Percentiles rank a stretch among this genome's conserved stretches.
phyloP scores from a whole-genome alignment of 768 basidiomycete genomes.

The Dioszegia hungarica region DNA sequence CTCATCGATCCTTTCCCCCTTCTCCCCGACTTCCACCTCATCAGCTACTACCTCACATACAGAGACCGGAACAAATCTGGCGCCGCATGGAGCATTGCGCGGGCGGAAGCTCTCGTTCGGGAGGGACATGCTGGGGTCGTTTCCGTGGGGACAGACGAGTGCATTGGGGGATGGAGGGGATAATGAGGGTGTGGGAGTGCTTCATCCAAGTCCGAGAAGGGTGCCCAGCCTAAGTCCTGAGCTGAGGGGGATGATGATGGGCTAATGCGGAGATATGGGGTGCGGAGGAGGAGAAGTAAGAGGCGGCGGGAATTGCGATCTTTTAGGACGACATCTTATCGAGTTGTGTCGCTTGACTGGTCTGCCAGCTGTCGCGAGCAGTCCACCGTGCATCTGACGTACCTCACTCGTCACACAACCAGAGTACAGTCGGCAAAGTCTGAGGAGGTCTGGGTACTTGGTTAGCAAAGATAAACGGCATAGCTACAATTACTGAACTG shows the following conservation, averaged over 20 bases:
- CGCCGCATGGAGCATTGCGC: neutral
- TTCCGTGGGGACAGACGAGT: neutral
- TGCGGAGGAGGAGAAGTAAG: too few relatives aligned
- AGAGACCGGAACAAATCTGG: neutral
- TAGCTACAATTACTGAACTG: too few relatives aligned
- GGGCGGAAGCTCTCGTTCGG: neutral
- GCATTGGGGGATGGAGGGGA: neutral
- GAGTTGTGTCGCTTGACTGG: too few relatives aligned
- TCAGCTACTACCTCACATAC: neutral
- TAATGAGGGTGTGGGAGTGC: neutral
- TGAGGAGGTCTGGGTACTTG: too few relatives aligned
- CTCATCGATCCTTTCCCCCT: neutral
- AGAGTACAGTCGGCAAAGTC: too few relatives aligned
- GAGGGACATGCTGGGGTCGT: neutral
- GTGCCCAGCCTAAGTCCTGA: neutral
- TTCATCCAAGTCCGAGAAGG: constrained; percentile 5
- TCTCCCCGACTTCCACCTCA: neutral
- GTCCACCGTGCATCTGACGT: too few relatives aligned
- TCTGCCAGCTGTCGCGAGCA: too few relatives aligned
- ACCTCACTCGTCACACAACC: too few relatives aligned
- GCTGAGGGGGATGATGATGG: neutral
- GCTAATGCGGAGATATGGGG: neutral
- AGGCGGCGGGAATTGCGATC: too few relatives aligned
- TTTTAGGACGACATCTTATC: too few relatives aligned
- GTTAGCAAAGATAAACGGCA: too few relatives aligned